Percentiles rank a stretch among this genome's conserved stretches.
Conservation (phyloP, 2,329 filamentous ascomycete species). For the Pseudogymnoascus sp. region DNA sequence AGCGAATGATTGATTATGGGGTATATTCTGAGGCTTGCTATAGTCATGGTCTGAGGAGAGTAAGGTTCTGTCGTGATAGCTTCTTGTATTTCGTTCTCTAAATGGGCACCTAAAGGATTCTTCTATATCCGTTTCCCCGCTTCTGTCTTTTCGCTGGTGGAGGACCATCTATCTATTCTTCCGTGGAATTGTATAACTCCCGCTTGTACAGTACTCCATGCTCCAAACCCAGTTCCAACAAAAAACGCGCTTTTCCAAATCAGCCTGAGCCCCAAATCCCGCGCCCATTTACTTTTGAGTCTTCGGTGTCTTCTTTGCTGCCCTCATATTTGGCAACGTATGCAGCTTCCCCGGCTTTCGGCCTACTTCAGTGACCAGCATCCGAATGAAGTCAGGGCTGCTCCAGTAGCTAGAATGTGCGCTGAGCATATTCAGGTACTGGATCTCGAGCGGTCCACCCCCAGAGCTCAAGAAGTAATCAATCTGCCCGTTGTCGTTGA, state of each 20-base stretch:
- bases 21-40: background rate
- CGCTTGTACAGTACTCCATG: background rate
- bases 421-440: slow-evolving; percentile 94
- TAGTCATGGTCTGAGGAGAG: background rate
- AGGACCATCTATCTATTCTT: background rate
- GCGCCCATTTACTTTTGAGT: background rate
- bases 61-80: background rate
- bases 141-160: background rate
- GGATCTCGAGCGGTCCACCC: slow-evolving; percentile 81
- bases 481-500: slow-evolving; percentile 96
- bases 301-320: slow-evolving; percentile 38
- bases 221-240: background rate
- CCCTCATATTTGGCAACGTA: slow-evolving; percentile 51
- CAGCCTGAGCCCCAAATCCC: background rate
- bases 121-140: background rate
- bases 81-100: background rate
- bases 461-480: slow-evolving; percentile 82
- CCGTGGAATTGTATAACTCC: background rate
- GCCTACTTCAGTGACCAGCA: slow-evolving; percentile 83
- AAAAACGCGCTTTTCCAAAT: background rate
- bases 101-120: background rate
- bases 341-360: slow-evolving; percentile 58
- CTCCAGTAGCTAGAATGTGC: slow-evolving; percentile 95
- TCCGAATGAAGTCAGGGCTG: slow-evolving; percentile 76
- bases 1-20: too few species aligned